Base-by-base conservation (phyloP, 208 protist genomes). In the Lotmaria passim region DNA sequence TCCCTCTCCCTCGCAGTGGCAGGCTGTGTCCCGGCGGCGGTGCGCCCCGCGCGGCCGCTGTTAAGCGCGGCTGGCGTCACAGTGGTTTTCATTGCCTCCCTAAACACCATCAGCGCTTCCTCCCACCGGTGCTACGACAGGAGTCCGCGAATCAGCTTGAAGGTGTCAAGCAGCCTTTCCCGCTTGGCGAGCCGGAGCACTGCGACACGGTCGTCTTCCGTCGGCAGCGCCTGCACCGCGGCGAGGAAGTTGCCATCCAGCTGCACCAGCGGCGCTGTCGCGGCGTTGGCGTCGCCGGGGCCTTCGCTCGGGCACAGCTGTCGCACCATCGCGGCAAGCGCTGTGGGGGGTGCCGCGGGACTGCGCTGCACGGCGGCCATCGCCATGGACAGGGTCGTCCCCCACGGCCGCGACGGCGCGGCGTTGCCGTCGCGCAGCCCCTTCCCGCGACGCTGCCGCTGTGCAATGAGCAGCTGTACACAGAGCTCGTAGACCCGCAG, bases 241-340 rank as follows among this genome's bases (percentile, higher is more conserved):
- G 79, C 56, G 28, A 89, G 71, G 51, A 89, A 86, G 73, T 89
- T 69, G 34, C 83, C 83, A 57, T 84, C 81, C 67, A 83, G 80
- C 23, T 52, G 69, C 55, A 80, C 76, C n/a, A 89, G 50, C 15
- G 76, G 53, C 11, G 64, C 53, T 57, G 51, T 23, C 15, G 38
- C 28, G 24, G 67, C 52, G 15, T 67, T 30, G 5, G 38, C 30
- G 43, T 33, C 36, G 34, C 33, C 19, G 48, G 24, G 14, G 34
- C 33, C 57, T 2, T 21, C 17, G 12, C 15, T 34, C 8, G 23
- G 41, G 23, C 26, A 17, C 57, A 81, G 66, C n/a, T 59, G 69
- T 48, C 15, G 63, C 69, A 81, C 55, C 76, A 73, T 72, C 8
- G 60, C 15, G 14, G 12, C 23, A 34, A 81, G 53, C 31, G 38